A percentile compares a stretch with the other conserved stretches of the same genome.
Evolutionary conservation across 345 rosid genomes (phyloP).

Genomic region (Microcos paniculata): DNA sequence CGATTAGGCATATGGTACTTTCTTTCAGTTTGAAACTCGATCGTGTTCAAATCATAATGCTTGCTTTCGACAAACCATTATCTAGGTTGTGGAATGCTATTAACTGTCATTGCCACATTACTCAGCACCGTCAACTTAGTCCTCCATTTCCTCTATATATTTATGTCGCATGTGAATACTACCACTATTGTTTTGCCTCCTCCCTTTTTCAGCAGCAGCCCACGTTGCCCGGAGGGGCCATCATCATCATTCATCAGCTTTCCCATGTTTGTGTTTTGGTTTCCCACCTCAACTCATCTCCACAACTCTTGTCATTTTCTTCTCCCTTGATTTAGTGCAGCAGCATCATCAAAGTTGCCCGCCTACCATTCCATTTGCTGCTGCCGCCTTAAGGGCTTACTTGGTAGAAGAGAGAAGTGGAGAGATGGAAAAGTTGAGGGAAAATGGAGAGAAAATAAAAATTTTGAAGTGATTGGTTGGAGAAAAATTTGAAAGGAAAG

Average conservation of each 20-base stretch:
- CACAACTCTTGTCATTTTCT: not conserved
- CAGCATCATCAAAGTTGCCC: not conserved
- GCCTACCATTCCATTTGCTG: not conserved
- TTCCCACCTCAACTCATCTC: not conserved
- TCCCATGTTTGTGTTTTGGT: not conserved
- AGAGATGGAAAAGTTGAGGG: too few relatives aligned
- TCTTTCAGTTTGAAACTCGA: too few relatives aligned
- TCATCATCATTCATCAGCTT: not conserved
- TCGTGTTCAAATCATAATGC: too few relatives aligned
- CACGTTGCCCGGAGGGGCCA: not conserved
- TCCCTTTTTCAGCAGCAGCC: not conserved
- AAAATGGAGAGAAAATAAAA: too few relatives aligned
- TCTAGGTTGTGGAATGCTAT: too few relatives aligned
- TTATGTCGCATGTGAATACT: not conserved
- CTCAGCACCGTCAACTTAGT: too few relatives aligned
- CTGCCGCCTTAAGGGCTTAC: not conserved
- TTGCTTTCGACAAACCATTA: too few relatives aligned
- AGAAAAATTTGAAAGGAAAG: too few relatives aligned
- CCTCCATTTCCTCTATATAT: not conserved
- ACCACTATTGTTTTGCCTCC: not conserved
- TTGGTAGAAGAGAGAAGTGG: too few relatives aligned
- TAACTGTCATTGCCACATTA: too few relatives aligned
- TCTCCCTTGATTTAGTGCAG: not conserved
- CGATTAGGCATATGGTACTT: too few relatives aligned
- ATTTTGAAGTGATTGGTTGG: too few relatives aligned